Conservation (phyloP, 345 rosid species). For the Ceriops tagal region DNA sequence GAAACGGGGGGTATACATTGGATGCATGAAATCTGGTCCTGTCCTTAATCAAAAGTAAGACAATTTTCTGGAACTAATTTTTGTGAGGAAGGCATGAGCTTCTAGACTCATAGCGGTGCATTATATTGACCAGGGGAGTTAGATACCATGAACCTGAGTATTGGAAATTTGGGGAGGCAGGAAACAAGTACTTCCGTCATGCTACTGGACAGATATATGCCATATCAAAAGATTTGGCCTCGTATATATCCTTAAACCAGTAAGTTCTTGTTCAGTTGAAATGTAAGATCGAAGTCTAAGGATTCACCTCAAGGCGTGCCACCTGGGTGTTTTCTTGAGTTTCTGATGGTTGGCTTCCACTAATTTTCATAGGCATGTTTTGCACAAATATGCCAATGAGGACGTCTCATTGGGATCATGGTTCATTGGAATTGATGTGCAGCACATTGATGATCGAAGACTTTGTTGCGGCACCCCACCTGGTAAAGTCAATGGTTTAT, state of each 20-base stretch:
- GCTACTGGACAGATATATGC: constrained; percentile 97
- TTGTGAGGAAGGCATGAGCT: background rate
- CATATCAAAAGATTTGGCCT: constrained; percentile 86
- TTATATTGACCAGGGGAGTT: constrained; percentile 65
- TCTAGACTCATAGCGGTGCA: background rate
- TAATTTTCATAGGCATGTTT: constrained; percentile 62
- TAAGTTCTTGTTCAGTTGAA: constrained; percentile 36
- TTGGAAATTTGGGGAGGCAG: constrained; percentile 93
- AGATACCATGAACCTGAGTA: constrained; percentile 95
- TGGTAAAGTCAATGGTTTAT: constrained; percentile 42
- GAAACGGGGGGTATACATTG: constrained; percentile 73
- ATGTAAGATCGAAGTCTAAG: constrained; percentile 3
- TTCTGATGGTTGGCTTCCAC: constrained; percentile 6
- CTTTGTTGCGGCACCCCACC: constrained; percentile 97
- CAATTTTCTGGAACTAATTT: constrained; percentile 7
- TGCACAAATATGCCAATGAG: constrained; percentile 95
- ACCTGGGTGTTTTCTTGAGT: background rate
- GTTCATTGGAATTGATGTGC: constrained; percentile 94
- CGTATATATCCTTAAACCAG: constrained; percentile 94
- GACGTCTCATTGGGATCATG: constrained; percentile 96
- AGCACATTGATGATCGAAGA: constrained; percentile 91
- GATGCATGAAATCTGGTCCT: constrained; percentile 99
- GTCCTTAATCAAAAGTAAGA: constrained; percentile 85
- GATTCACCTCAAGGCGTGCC: constrained; percentile 3
- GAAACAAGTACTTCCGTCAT: constrained; percentile 95